Base-by-base conservation (phyloP, 805 yeast species). In the Peterozyma toletana region DNA sequence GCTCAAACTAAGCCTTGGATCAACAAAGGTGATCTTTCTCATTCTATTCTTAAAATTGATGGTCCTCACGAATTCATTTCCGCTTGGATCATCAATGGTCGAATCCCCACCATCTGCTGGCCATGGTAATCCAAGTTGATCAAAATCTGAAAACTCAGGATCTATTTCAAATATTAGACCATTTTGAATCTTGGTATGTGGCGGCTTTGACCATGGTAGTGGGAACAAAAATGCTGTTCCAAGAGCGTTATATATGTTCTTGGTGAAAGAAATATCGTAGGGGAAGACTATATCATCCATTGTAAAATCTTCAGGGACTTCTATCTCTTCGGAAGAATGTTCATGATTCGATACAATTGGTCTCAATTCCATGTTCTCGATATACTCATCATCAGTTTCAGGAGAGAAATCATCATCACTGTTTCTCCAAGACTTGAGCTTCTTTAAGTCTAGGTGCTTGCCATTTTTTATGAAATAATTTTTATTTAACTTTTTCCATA, bases 101-200 rank as follows among this genome's bases (percentile, higher is more conserved):
- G 65, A 70, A 51, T 72, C 68, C 0, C 80, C 80, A 5, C 87
- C 89, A 63, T 88, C 95, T 1, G 96, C 95, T 1, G 99, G 99
- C 96, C 97, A 91, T 2, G 96, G 93, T 35, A 83, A 64, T 1
- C 77, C 74, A 42, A 83, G 62, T 47, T 84, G 75, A 52, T 82
- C 85, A 44, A 74, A 77, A 40, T 67, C 72, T 14, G 72, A 57
- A 31, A 67, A 60, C 37, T 81, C 86, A 6, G 42, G 39, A 49
- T 77, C 77, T 47, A 73, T 79, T 6, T 60, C 62, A 49, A 79
- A 89, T 1, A 54, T 54, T 41, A 74, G 55, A 0, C 96, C 97
- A 50, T 73, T 64, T 0, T 78, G 78, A 2, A 49, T 27, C 1
- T 91, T 93, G 48, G 71, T 60, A 1, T 80, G 80, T 1, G 50